phyloP scores from a whole-genome alignment of 331 rosid species.

The Malus hybrid region DNA sequence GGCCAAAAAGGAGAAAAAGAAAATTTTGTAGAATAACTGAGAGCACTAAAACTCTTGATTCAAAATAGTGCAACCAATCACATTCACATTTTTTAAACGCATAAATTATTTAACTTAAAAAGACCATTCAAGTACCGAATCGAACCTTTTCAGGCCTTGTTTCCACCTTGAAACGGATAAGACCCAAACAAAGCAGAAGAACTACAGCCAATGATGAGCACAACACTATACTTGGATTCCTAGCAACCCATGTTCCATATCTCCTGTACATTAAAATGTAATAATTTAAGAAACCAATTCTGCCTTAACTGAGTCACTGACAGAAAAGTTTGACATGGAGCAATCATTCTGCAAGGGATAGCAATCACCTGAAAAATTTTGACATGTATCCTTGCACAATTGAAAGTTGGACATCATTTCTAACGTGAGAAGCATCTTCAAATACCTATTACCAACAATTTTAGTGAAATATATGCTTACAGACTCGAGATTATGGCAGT shows the following conservation, averaged over 20 bases:
- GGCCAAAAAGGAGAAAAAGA: neutral
- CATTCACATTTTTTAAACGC: neutral
- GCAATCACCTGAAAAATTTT: conserved; percentile 61
- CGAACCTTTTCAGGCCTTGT: conserved; percentile 92
- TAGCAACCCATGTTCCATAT: conserved; percentile 88
- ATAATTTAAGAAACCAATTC: conserved; percentile 21
- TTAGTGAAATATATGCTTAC: neutral
- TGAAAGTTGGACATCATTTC: conserved; percentile 60
- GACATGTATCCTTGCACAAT: conserved; percentile 90
- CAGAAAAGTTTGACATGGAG: neutral
- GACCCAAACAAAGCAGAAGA: conserved; percentile 86
- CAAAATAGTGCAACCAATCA: neutral
- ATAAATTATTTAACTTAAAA: neutral
- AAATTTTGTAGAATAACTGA: no score
- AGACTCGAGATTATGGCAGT: neutral
- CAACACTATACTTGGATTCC: conserved; percentile 66
- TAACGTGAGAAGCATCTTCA: conserved; percentile 48
- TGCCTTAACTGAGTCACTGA: neutral
- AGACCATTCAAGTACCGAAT: neutral
- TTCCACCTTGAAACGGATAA: conserved; percentile 85
- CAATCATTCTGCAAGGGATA: neutral
- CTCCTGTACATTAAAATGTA: conserved; percentile 44
- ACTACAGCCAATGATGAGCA: conserved; percentile 62
- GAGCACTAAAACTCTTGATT: neutral
- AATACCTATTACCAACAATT: conserved; percentile 45